phyloP scores from a whole-genome alignment of 192 early-diverging fungal species.

The Chytriomyces sp. region DNA sequence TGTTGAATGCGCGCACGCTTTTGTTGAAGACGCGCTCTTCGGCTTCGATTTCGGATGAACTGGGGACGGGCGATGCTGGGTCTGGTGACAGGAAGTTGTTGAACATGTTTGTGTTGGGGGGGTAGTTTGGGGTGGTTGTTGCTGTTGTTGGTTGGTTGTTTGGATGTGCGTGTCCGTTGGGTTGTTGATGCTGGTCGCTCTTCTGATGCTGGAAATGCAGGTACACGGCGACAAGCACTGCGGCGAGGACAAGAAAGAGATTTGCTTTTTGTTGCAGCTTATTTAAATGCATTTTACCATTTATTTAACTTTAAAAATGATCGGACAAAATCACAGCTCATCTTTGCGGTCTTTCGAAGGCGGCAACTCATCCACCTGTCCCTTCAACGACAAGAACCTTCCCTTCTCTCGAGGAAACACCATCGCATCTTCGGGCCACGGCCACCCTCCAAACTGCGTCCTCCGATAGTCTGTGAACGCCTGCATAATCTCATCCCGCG shows the following conservation, averaged over 20 bases:
- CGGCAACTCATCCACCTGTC: background rate
- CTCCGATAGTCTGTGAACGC: conserved; percentile 29
- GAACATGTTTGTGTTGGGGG: background rate
- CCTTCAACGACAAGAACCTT: conserved; percentile 13
- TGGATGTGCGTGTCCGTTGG: too few species aligned
- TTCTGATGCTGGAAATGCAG: too few species aligned
- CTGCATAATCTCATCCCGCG: conserved; percentile 52
- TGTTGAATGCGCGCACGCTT: conserved; percentile 43
- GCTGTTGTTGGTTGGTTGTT: too few species aligned
- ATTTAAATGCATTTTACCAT: too few species aligned
- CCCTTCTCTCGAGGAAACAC: conserved; percentile 22
- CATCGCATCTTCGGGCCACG: conserved; percentile 26
- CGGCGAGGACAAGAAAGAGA: too few species aligned
- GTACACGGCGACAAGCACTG: too few species aligned
- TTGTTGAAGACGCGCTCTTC: conserved; percentile 37
- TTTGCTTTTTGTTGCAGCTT: too few species aligned
- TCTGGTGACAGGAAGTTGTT: background rate
- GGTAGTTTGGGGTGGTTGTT: too few species aligned
- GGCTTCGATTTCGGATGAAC: conserved; percentile 3
- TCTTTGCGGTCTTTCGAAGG: background rate
- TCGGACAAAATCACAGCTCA: background rate
- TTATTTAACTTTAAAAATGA: too few species aligned
- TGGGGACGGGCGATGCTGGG: background rate
- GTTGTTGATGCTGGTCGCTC: too few species aligned
- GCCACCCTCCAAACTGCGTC: conserved; percentile 41